Evolutionary conservation across 495 filamentous ascomycete species (phyloP).

Genomic region (Aspergillus avenaceus): DNA sequence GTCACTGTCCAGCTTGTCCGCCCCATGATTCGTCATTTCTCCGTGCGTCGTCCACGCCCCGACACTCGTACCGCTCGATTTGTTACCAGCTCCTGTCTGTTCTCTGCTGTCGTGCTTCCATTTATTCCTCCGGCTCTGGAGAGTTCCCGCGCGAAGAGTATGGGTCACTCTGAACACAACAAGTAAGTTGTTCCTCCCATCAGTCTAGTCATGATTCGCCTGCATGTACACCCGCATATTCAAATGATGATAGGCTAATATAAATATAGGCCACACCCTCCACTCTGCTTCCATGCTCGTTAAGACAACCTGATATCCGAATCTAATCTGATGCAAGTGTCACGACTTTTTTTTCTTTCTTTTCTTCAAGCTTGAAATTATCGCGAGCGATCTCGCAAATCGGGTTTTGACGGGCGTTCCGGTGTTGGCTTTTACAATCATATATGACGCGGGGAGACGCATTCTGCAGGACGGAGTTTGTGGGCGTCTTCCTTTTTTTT

Average conservation of each 20-base stretch:
- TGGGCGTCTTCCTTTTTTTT: constrained; percentile 7
- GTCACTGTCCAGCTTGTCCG: constrained; percentile 29
- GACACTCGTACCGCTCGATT: constrained; percentile 36
- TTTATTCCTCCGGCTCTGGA: constrained; percentile 45
- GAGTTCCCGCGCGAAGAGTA: constrained; percentile 36
- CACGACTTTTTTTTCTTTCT: constrained; percentile 6
- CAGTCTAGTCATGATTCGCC: neutral
- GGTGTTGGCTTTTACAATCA: constrained; percentile 12
- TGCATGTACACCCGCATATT: neutral
- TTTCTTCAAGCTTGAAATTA: neutral
- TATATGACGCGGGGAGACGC: constrained; percentile 2
- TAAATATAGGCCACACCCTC: constrained; percentile 28
- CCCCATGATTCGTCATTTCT: constrained; percentile 42
- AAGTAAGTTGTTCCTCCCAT: constrained; percentile 25
- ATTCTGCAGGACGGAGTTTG: constrained; percentile 5
- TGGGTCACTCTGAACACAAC: constrained; percentile 30
- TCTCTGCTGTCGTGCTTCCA: constrained; percentile 40
- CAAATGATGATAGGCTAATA: constrained; percentile 2
- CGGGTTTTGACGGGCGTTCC: constrained; percentile 4
- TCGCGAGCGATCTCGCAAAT: neutral
- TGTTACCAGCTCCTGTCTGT: constrained; percentile 36
- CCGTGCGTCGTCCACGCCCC: constrained; percentile 36
- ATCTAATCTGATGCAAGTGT: neutral
- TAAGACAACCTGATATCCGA: constrained; percentile 12
- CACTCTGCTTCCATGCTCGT: constrained; percentile 46